These are phyloP conservation scores for Lagenaria siceraria DNA, from an alignment of 306 rosid species.

Conservation along the genomic window DNA sequence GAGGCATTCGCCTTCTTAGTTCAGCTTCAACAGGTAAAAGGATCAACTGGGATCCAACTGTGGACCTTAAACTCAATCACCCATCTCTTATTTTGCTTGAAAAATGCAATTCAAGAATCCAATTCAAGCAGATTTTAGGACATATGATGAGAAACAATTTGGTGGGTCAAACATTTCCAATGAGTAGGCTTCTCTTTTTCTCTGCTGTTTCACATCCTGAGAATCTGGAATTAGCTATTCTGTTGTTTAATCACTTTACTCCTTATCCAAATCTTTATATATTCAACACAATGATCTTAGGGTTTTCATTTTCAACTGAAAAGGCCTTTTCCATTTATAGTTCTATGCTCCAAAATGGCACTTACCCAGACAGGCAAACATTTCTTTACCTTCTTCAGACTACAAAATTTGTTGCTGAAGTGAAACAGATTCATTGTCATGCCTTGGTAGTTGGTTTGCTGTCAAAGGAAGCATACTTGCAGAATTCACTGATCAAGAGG, in stretches of 20 bases:
- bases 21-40: constrained; percentile 13
- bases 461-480: constrained; percentile 26
- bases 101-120: constrained; percentile 35
- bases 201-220: constrained; percentile 40
- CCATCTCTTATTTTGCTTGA: constrained; percentile 35
- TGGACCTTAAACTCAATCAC: constrained; percentile 34
- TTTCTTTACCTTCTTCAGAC: constrained; percentile 30
- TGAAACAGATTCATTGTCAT: constrained; percentile 37
- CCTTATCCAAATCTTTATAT: constrained; percentile 43
- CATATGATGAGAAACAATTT: constrained; percentile 38
- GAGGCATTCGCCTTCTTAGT: constrained; percentile 25
- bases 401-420: constrained; percentile 17
- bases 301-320: constrained; percentile 19
- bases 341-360: constrained; percentile 24
- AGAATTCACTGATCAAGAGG: constrained; percentile 23
- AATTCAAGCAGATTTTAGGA: constrained; percentile 43
- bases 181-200: constrained; percentile 55
- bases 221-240: constrained; percentile 31
- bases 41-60: constrained; percentile 38
- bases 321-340: constrained; percentile 27
- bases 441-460: constrained; percentile 33
- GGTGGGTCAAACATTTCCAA: constrained; percentile 43
- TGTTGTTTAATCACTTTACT: constrained; percentile 36
- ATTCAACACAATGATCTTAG: constrained; percentile 40
- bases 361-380: constrained; percentile 33